Evolutionary conservation across 495 filamentous ascomycete species (phyloP), one percentile per base, ranked within the genome.

Genomic region (Penicillium chermesinum): DNA sequence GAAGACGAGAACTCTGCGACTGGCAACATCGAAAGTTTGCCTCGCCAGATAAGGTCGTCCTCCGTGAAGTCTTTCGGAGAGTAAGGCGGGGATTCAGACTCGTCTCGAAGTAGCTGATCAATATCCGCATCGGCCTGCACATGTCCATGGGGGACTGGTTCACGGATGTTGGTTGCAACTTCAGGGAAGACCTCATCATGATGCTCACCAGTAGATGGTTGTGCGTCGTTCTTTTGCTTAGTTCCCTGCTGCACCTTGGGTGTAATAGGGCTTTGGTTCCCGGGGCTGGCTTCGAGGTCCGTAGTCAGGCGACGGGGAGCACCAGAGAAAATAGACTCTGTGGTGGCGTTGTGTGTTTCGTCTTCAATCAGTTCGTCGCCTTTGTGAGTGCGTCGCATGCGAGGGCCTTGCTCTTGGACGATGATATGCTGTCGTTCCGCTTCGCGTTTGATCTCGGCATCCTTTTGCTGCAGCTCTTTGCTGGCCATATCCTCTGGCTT

Each of bases 321-420:
- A 15, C 65, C 61, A 21, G 72, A 71, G 50, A 81, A 80, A 22
- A 78, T 69, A 3, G 76, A 70, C 44, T 79, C 76, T 7, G 62
- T 71, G 14, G 73, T 58, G 10, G 63, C 68, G 49, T 59, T 59
- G 22, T 75, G 63, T 16, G 58, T 57, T 3, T 84, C 87, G 25
- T 86, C 83, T 42, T 87, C 89, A 30, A 98, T 79, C 12, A 95
- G 48, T 59, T 98, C 93, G 48, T 96, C 91, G 21, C 93, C 93
- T 65, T 96, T 98, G 63, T 97, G 93, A 2, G 91, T 96, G 53
- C 86, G 83, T 56, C 90, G 79, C 46, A 95, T 86, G 3, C 90
- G 81, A 6, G 91, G 93, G 0, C 80, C 82, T 54, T 91, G 83
- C 32, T 95, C 88, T 33, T 88, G 81, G 22, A 91, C 77, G 42